phyloP scores from a whole-genome alignment of 495 filamentous ascomycete species.

The Hyaloscypha finlandica region DNA sequence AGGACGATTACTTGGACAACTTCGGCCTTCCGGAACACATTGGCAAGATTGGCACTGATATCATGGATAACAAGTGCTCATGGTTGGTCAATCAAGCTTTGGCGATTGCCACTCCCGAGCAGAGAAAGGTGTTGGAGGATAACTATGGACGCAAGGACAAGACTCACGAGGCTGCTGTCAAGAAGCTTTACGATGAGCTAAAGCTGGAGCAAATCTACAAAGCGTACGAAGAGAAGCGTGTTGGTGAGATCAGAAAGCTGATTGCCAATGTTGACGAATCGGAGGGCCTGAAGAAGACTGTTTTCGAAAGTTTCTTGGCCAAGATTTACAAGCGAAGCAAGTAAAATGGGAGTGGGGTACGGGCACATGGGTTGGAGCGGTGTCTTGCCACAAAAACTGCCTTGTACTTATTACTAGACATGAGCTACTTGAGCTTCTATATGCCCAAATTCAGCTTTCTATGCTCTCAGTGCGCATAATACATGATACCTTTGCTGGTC shows the following conservation, averaged over 20 bases:
- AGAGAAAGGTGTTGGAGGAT: constrained; percentile 76
- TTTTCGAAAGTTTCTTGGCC: constrained; percentile 86
- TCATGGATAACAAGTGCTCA: constrained; percentile 98
- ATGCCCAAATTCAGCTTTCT: not conserved
- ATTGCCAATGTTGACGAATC: constrained; percentile 82
- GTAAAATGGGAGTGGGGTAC: constrained; percentile 40
- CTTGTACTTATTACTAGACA: not conserved
- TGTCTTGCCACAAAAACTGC: not conserved
- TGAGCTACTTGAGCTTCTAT: not conserved
- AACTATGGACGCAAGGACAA: constrained; percentile 91
- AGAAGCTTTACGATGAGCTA: constrained; percentile 83
- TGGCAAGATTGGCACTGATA: constrained; percentile 98
- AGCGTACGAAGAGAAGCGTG: constrained; percentile 84
- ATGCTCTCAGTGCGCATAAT: not conserved
- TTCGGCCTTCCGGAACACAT: constrained; percentile 88
- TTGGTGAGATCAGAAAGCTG: constrained; percentile 69
- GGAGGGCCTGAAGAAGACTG: constrained; percentile 81
- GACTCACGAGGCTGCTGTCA: constrained; percentile 77
- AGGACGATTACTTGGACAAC: constrained; percentile 98
- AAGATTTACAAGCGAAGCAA: constrained; percentile 99
- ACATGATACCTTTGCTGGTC: not conserved
- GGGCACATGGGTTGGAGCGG: not conserved
- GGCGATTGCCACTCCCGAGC: constrained; percentile 70
- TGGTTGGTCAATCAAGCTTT: constrained; percentile 97
- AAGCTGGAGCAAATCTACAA: constrained; percentile 78